These are phyloP conservation scores for Pichia sporocuriosa DNA, from an alignment of 805 yeast genomes.

Conservation along the genomic window DNA sequence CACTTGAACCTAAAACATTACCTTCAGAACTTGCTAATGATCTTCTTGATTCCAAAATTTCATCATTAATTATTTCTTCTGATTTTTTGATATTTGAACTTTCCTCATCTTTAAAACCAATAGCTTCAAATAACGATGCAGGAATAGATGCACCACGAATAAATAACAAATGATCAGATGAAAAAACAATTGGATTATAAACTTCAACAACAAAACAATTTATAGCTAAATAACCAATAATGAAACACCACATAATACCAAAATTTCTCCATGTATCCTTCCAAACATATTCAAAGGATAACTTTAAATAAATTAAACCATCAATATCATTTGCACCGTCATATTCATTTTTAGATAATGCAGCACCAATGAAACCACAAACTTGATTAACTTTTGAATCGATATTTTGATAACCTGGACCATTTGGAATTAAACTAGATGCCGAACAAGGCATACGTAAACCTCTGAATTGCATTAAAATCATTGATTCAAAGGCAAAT, in stretches of 20 bases:
- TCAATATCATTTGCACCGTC: conserved; percentile 32
- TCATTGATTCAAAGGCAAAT: conserved; percentile 47
- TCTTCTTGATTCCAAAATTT: not conserved
- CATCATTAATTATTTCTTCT: conserved; percentile 1
- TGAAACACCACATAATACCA: conserved; percentile 43
- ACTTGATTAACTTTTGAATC: conserved; percentile 33
- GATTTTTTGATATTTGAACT: not conserved
- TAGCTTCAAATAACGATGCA: conserved; percentile 18
- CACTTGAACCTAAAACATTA: conserved; percentile 33
- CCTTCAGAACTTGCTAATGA: not conserved
- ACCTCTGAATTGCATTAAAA: conserved; percentile 51
- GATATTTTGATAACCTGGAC: conserved; percentile 43
- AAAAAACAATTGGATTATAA: conserved; percentile 24
- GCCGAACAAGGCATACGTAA: conserved; percentile 44
- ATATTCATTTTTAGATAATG: conserved; percentile 16
- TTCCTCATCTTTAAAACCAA: conserved; percentile 1
- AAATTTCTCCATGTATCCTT: conserved; percentile 75
- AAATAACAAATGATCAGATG: conserved; percentile 30
- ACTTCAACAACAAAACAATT: conserved; percentile 27
- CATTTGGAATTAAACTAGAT: conserved; percentile 41
- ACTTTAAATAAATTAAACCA: conserved; percentile 44
- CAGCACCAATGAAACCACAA: conserved; percentile 50
- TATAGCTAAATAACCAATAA: conserved; percentile 33
- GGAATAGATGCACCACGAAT: conserved; percentile 25
- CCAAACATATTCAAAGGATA: conserved; percentile 44